Evolutionary conservation across 208 protist genomes (phyloP).

Genomic region (Trypanosoma scelopori): DNA sequence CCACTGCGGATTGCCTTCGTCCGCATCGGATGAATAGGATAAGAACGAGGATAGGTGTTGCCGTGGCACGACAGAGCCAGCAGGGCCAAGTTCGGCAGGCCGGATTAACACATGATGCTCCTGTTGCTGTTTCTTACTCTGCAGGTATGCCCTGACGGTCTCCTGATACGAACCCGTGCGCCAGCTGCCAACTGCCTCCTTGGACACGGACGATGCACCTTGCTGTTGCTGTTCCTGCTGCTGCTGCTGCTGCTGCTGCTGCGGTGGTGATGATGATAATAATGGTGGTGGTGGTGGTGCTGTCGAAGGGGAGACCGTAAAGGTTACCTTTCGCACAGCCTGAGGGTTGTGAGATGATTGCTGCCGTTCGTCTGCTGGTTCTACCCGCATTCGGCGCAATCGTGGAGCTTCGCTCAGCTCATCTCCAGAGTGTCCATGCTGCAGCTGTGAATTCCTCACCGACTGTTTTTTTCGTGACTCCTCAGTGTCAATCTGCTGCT

Average conservation of each 20-base stretch:
- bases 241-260: too few species aligned
- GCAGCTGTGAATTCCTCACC: too few species aligned
- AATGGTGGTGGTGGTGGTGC: not conserved
- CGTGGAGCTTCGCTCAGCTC: not conserved
- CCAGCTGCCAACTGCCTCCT: not conserved
- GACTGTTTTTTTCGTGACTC: not conserved
- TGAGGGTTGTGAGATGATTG: not conserved
- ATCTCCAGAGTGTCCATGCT: not conserved
- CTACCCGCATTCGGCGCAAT: not conserved
- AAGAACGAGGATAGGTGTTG: not conserved
- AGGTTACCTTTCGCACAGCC: constrained; percentile 7
- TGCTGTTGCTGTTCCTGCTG: too few species aligned
- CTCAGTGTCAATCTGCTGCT: not conserved
- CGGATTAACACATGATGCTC: not conserved
- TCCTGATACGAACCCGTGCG: not conserved
- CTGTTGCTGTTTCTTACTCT: not conserved
- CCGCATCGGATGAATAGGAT: too few species aligned
- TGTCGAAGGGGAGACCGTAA: not conserved
- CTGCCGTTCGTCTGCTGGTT: not conserved
- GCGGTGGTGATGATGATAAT: too few species aligned
- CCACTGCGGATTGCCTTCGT: constrained; percentile 9
- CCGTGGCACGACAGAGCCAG: not conserved
- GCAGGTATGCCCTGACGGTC: constrained; percentile 3
- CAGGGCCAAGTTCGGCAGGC: not conserved
- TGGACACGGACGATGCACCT: not conserved